phyloP scores from a whole-genome alignment of 1,284 basidiomycete species.

The Retiboletus fuscus region DNA sequence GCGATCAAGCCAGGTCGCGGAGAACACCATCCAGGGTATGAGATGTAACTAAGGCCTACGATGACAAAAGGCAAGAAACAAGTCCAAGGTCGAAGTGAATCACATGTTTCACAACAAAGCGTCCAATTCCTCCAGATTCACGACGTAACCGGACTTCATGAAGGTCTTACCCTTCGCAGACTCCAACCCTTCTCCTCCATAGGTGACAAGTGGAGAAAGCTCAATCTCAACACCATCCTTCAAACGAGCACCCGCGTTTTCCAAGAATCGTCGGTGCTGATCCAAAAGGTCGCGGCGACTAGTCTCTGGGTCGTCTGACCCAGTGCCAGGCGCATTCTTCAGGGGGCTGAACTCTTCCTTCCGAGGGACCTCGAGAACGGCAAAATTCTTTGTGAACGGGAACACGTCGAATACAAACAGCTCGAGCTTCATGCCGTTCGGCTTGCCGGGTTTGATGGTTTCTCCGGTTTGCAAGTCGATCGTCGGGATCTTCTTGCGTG shows the following conservation, averaged over 20 bases:
- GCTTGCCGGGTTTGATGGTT: slow-evolving; percentile 81
- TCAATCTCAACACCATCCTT: slow-evolving; percentile 85
- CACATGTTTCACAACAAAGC: slow-evolving; percentile 50
- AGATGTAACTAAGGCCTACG: slow-evolving; percentile 21
- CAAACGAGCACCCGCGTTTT: slow-evolving; percentile 81
- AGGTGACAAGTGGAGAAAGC: slow-evolving; percentile 88
- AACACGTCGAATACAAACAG: slow-evolving; percentile 99
- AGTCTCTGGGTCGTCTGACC: slow-evolving; percentile 93
- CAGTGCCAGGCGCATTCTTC: slow-evolving; percentile 96
- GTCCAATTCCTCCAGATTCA: slow-evolving; percentile 63
- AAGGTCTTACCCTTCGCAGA: slow-evolving; percentile 83
- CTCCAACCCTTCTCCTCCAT: slow-evolving; percentile 93
- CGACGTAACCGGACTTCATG: slow-evolving; percentile 67
- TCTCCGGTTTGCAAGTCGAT: slow-evolving; percentile 77
- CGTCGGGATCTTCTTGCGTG: slow-evolving; percentile 95
- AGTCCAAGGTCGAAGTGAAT: slow-evolving; percentile 46
- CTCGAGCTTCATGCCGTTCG: slow-evolving; percentile 99
- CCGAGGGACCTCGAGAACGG: slow-evolving; percentile 91
- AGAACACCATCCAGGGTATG: slow-evolving; percentile 10
- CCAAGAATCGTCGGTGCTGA: slow-evolving; percentile 91
- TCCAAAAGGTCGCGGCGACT: slow-evolving; percentile 89
- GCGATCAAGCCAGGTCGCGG: slow-evolving; percentile 7
- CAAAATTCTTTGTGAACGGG: slow-evolving; percentile 87
- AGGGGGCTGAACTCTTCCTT: slow-evolving; percentile 95
- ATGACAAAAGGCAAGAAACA: slow-evolving; percentile 40